Evolutionary conservation across 441 rosid genomes (phyloP).

Genomic region (Populus trichocarpa): DNA sequence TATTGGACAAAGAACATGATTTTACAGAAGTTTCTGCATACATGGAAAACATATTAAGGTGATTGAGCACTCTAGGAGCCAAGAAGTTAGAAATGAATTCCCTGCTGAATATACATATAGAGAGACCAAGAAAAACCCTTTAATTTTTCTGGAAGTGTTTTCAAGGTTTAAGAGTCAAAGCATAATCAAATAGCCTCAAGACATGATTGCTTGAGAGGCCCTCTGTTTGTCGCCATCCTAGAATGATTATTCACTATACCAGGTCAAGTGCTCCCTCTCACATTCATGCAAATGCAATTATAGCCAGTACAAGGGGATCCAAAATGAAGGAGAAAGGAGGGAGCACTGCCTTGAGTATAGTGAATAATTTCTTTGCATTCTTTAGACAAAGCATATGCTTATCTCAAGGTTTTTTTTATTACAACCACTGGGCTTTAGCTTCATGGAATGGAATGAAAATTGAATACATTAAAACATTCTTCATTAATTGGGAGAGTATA

Average conservation of each 20-base stretch:
- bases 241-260: background rate
- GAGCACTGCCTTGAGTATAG: background rate
- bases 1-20: background rate
- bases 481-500: background rate
- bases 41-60: background rate
- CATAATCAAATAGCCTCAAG: background rate
- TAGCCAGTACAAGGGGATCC: background rate
- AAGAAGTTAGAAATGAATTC: conserved; percentile 1
- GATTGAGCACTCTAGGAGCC: background rate
- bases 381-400: background rate
- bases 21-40: background rate
- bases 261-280: background rate
- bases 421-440: background rate
- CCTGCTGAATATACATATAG: background rate
- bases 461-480: background rate
- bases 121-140: background rate
- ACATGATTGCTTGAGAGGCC: background rate
- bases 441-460: background rate
- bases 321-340: background rate
- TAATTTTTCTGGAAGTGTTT: background rate
- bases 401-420: background rate
- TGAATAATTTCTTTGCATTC: background rate
- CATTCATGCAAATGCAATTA: background rate
- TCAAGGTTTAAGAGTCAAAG: background rate
- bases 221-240: background rate